Evolutionary conservation across 768 basidiomycete genomes (phyloP), one percentile per base, ranked within the genome.

Genomic region (Calocera cornea): DNA sequence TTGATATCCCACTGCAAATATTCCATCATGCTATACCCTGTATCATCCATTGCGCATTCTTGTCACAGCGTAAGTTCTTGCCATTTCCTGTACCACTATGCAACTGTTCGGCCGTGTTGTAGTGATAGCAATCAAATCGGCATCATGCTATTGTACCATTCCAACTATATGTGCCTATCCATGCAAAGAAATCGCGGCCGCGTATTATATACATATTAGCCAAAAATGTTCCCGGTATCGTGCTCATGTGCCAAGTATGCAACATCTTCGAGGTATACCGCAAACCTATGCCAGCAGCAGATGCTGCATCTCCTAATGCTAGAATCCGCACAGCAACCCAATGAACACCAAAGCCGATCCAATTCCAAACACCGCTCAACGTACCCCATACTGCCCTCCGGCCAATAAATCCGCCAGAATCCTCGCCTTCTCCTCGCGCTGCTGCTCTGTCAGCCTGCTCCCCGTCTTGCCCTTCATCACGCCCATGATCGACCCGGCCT

Each of bases 381-480:
- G 19, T 33, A 19, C 54, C 11, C 54, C 54, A 60, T 29, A 60
- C 54, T 60, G 54, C 19, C 54, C 54, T 2, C 54, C 54, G 16
- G 54, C 54, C 54, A 60, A 60, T 33, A 60, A 33, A 16, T 60
- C 54, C 2, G 54, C 54, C 54, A 60, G 22, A 16, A 60, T 60
- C 27, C 54, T 2, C 27, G 54, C 54, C 54, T 60, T 60, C 54
- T 60, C 54, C 19, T 60, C 54, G 5, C 54, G 24, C 31, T 60
- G 54, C 54, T 60, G 54, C 27, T 27, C 54, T 5, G 24, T 60
- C 54, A 60, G 27, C 54, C 54, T 60, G 31, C 31, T 60, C 5
- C 54, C 54, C 54, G 31, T 60, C 54, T 60, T 60, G 27, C 54
- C 54, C 54, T 60, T 60, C 54, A 60, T 60, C 27, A 60, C 24